phyloP scores from a whole-genome alignment of 2,329 filamentous ascomycete species.

The Diaporthe helianthi region DNA sequence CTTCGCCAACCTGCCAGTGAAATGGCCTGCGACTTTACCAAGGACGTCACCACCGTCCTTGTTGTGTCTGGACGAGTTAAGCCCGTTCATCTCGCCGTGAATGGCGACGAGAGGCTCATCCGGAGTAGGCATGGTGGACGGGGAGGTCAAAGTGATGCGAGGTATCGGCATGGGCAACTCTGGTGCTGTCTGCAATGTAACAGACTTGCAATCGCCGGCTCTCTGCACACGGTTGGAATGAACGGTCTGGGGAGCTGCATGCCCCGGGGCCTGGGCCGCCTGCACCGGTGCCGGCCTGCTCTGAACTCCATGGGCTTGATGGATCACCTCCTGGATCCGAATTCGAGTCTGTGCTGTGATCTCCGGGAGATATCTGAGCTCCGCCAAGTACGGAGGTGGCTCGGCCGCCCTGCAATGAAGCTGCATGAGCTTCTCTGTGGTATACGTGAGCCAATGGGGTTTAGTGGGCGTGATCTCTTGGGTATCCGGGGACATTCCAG shows the following conservation, averaged over 20 bases:
- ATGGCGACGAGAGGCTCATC: background rate
- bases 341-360: background rate
- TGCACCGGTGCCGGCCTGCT: background rate
- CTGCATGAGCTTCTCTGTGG: background rate
- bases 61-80: slow-evolving; percentile 21
- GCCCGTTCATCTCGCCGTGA: background rate
- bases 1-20: background rate
- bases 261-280: background rate
- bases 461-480: background rate
- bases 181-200: background rate
- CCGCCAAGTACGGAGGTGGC: background rate
- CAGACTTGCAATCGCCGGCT: too few species aligned
- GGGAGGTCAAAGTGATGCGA: background rate
- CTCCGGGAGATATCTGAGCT: slow-evolving; percentile 10
- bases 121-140: background rate
- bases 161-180: background rate
- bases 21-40: background rate
- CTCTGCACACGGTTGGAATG: background rate
- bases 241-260: too few species aligned
- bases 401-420: background rate
- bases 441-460: background rate
- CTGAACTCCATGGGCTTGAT: background rate
- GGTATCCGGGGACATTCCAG: background rate
- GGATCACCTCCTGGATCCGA: background rate
- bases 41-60: background rate